phyloP scores from a whole-genome alignment of 805 yeast genomes.

The Wickerhamomyces mucosus region DNA sequence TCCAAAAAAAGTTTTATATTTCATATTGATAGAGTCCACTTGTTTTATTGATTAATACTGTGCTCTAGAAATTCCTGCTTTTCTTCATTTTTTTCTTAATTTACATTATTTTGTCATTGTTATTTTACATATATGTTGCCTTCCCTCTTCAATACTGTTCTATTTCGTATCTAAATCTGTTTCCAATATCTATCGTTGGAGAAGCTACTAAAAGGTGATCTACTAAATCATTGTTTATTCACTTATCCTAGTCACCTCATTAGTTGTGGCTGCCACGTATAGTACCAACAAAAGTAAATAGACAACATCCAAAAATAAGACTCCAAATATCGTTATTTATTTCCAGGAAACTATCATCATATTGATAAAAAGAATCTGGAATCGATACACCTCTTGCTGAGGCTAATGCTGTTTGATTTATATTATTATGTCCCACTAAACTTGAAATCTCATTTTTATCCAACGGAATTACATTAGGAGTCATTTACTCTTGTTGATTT shows the following conservation, averaged over 20 bases:
- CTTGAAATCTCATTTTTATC: slow-evolving; percentile 4
- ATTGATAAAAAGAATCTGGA: background rate
- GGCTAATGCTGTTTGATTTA: slow-evolving; percentile 4
- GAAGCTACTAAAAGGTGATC: too few relatives aligned
- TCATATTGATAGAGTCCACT: too few relatives aligned
- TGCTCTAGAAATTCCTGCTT: background rate
- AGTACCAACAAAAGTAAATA: too few relatives aligned
- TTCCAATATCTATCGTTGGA: too few relatives aligned
- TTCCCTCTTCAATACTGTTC: too few relatives aligned
- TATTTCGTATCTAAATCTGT: too few relatives aligned
- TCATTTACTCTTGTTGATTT: slow-evolving; percentile 1
- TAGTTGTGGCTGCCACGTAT: too few relatives aligned
- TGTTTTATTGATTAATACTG: background rate
- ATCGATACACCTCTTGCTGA: background rate
- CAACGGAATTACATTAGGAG: slow-evolving; percentile 7
- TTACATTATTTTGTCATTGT: background rate
- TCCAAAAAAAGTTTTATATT: slow-evolving; percentile 50
- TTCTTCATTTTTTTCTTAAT: background rate
- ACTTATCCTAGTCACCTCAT: too few relatives aligned
- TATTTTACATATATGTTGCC: background rate
- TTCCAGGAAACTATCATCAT: background rate
- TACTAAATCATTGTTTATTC: too few relatives aligned
- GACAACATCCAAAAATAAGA: background rate
- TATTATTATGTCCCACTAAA: too few relatives aligned
- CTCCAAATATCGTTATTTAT: background rate